Evolutionary conservation across 306 rosid genomes (phyloP).

Genomic region (Delonix regia): DNA sequence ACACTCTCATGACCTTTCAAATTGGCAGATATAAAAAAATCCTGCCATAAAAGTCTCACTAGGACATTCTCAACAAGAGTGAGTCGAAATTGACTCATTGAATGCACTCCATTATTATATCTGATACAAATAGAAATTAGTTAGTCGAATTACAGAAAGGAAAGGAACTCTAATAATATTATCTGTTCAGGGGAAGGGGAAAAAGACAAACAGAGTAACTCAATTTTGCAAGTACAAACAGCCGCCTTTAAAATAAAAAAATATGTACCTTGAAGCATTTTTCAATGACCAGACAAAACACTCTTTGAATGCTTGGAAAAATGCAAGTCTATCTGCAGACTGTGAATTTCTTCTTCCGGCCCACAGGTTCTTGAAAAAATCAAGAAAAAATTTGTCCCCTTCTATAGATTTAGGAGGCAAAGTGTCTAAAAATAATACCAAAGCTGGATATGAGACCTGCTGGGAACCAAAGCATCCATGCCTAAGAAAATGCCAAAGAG

Average conservation of each 20-base stretch:
- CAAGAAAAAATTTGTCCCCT: constrained; percentile 73
- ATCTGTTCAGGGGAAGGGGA: not conserved
- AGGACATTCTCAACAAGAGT: constrained; percentile 64
- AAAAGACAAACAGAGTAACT: constrained; percentile 27
- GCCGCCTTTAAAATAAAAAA: constrained; percentile 28
- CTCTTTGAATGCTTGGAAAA: constrained; percentile 81
- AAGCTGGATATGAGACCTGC: constrained; percentile 80
- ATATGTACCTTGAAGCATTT: constrained; percentile 76
- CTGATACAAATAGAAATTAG: constrained; percentile 53
- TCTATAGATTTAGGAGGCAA: constrained; percentile 69
- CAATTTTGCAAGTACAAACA: constrained; percentile 6
- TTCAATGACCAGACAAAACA: constrained; percentile 84
- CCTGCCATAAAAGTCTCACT: constrained; percentile 76
- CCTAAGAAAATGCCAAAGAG: constrained; percentile 84
- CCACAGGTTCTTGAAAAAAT: constrained; percentile 85
- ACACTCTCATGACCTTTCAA: constrained; percentile 50
- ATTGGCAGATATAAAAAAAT: constrained; percentile 52
- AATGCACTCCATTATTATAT: constrained; percentile 61
- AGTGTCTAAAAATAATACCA: constrained; percentile 71
- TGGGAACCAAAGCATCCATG: constrained; percentile 94
- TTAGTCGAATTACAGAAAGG: constrained; percentile 30
- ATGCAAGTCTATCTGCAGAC: constrained; percentile 64
- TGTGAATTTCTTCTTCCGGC: constrained; percentile 63
- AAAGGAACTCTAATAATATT: constrained; percentile 19
- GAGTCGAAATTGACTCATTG: constrained; percentile 54